Conservation (phyloP, 805 yeast species). For the Vanderwaltozyma yarrowii region DNA sequence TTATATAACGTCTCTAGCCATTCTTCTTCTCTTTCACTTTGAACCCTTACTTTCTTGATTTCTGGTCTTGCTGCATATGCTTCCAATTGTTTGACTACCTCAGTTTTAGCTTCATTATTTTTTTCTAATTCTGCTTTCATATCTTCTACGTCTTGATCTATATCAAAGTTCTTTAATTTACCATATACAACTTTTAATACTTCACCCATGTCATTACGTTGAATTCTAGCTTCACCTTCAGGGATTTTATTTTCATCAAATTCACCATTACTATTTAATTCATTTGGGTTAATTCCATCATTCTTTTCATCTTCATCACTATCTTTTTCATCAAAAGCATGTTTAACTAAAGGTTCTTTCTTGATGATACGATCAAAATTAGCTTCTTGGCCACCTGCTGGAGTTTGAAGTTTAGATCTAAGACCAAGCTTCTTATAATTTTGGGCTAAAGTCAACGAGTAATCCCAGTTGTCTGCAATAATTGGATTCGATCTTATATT, state of each 20-base stretch:
- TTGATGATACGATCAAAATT: slow-evolving; percentile 34
- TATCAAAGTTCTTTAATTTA: slow-evolving; percentile 35
- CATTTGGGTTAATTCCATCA: slow-evolving; percentile 10
- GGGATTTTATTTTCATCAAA: slow-evolving; percentile 47
- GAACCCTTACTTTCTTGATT: slow-evolving; percentile 41
- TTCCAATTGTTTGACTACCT: slow-evolving; percentile 62
- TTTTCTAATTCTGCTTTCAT: slow-evolving; percentile 14
- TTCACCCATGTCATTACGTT: slow-evolving; percentile 59
- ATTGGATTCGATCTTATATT: slow-evolving; percentile 66
- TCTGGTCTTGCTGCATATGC: slow-evolving; percentile 38
- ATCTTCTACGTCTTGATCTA: slow-evolving; percentile 28
- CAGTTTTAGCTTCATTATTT: slow-evolving; percentile 30
- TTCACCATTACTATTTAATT: slow-evolving; percentile 23
- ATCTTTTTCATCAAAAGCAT: slow-evolving; percentile 18
- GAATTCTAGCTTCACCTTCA: slow-evolving; percentile 68
- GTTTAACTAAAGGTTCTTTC: slow-evolving; percentile 26
- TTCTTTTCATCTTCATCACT: slow-evolving; percentile 18
- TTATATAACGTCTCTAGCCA: slow-evolving; percentile 58
- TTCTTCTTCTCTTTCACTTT: slow-evolving; percentile 61
- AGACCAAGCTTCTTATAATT: slow-evolving; percentile 81
- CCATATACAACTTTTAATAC: slow-evolving; percentile 64
- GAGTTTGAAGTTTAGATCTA: slow-evolving; percentile 48
- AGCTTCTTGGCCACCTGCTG: slow-evolving; percentile 77
- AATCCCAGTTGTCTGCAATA: slow-evolving; percentile 87
- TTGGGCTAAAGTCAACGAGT: slow-evolving; percentile 66